These are phyloP conservation scores for Mycothermus thermophilus DNA, from an alignment of 495 filamentous ascomycete genomes.

Conservation along the genomic window DNA sequence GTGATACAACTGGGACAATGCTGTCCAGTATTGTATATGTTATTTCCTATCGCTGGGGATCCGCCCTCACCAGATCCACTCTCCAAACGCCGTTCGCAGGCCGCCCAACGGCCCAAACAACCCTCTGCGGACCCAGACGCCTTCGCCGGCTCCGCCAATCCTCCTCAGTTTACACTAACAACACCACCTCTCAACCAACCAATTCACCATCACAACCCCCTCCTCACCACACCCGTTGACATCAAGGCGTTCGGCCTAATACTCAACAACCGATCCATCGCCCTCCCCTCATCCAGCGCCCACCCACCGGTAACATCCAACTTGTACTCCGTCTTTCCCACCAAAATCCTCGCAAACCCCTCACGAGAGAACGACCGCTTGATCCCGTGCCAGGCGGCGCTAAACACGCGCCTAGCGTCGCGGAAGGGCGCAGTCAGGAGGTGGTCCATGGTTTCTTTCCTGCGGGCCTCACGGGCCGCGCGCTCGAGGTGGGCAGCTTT, in stretches of 20 bases:
- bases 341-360: constrained; percentile 30
- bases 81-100: too few relatives aligned
- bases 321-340: constrained; percentile 30
- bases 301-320: constrained; percentile 36
- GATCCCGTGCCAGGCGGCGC: constrained; percentile 18
- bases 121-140: too few relatives aligned
- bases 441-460: constrained; percentile 31
- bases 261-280: constrained; percentile 33
- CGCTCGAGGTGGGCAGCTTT: constrained; percentile 10
- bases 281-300: constrained; percentile 36
- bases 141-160: too few relatives aligned
- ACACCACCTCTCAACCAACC: too few relatives aligned
- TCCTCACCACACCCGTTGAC: too few relatives aligned
- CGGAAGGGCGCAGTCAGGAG: constrained; percentile 39
- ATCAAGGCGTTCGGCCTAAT: constrained; percentile 22
- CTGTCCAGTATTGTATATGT: too few relatives aligned
- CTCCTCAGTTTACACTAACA: too few relatives aligned
- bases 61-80: too few relatives aligned
- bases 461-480: constrained; percentile 16
- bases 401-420: constrained; percentile 20
- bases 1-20: too few relatives aligned
- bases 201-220: too few relatives aligned
- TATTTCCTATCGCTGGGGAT: too few relatives aligned
- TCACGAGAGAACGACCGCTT: constrained; percentile 30
- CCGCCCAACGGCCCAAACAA: too few relatives aligned